Base-by-base conservation (phyloP, 805 yeast genomes). In the Teunomyces funiuensis region DNA sequence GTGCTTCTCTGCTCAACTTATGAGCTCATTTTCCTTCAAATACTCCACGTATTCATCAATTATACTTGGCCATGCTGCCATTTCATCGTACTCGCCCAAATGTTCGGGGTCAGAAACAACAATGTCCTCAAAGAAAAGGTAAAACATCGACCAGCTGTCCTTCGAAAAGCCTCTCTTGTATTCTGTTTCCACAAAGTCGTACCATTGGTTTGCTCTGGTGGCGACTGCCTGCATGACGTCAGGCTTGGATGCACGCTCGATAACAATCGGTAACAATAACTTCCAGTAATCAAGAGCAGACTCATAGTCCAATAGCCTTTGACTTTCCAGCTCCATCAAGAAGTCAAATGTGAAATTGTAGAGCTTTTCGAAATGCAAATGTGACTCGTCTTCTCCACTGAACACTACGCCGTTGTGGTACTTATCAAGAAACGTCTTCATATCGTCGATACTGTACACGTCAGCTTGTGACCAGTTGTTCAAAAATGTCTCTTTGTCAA, bases 61-160 rank as follows among this genome's bases (percentile, higher is more conserved):
- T 13, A 88, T 67, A 40, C 86, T 79, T 4, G 98, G 99, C 98
- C 98, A 91, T 0, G 97, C 86, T 17, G 85, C 89, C 51, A 77
- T 76, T 49, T 84, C 93, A 52, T 85, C 90, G 60, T 89, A 90
- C 2, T 61, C 64, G 11, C 63, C 62, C 4, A 91, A 66, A 1
- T 55, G 47, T 2, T 18, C 45, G 0, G 85, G 79, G 44, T 87
- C 85, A 2, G 58, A 47, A 2, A 43, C 33, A 1, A 77, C 61
- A 44, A 72, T 72, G 45, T 77, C 76, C 40, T 66, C 61, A 41
- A 83, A 61, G 53, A 89, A 88, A 42, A 81, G 79, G 41, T 74
- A 74, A 42, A 85, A 66, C 97, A 90, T 89, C 46, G 77, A 74
- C 97, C 97, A 91, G 17, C 82, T 78, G 55, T 91, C 99, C 47